These are phyloP conservation scores for Gossypium arboreum DNA, from an alignment of 345 rosid species.

Conservation along the genomic window DNA sequence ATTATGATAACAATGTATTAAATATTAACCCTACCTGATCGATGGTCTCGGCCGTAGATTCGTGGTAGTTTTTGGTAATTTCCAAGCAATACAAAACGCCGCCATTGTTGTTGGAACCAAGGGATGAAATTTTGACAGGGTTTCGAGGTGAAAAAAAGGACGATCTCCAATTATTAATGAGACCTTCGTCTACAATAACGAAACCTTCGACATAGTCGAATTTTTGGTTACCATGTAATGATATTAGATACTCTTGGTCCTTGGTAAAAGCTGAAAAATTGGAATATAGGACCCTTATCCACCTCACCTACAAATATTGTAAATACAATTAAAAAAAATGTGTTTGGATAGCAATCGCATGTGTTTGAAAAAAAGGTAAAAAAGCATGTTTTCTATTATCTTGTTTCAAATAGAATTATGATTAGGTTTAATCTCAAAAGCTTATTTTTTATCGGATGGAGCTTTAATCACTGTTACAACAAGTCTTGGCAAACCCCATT, in stretches of 20 bases:
- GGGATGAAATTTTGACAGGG: constrained; percentile 79
- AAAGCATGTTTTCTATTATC: no score
- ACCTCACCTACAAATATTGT: constrained; percentile 57
- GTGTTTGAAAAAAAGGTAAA: no score
- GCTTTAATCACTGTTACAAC: no score
- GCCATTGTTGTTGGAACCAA: constrained; percentile 37
- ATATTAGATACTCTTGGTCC: constrained; percentile 82
- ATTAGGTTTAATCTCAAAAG: no score
- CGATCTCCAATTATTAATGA: constrained; percentile 92
- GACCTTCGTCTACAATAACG: constrained; percentile 90
- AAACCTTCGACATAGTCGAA: constrained; percentile 97
- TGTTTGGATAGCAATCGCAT: no score
- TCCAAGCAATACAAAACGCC: constrained; percentile 86
- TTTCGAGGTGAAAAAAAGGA: constrained; percentile 92
- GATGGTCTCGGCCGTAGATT: constrained; percentile 45
- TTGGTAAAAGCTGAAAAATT: constrained; percentile 62
- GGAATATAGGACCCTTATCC: constrained; percentile 89
- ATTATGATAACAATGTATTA: no score
- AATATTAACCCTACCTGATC: constrained; percentile 50
- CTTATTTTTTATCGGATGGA: no score
- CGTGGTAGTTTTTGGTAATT: constrained; percentile 78
- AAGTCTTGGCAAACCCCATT: no score
- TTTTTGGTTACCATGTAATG: constrained; percentile 46
- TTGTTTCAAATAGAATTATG: no score
- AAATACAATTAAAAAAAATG: background rate